Evolutionary conservation across 169 alveolate species (phyloP).

Genomic region (Plasmodium blacklocki): DNA sequence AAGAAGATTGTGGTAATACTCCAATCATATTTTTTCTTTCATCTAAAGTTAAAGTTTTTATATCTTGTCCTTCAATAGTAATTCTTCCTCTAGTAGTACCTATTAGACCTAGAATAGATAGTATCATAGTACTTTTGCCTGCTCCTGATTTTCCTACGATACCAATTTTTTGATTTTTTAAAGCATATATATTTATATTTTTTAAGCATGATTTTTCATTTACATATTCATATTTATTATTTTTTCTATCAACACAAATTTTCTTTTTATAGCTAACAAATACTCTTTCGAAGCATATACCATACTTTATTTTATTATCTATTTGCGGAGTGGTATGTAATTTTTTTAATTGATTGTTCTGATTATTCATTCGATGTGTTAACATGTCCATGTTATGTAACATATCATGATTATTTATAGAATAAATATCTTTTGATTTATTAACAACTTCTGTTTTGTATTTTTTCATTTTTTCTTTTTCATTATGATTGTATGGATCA

Average conservation of each 20-base stretch:
- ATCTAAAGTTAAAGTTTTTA: conserved; percentile 17
- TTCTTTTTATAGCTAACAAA: conserved; percentile 67
- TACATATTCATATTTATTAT: conserved; percentile 44
- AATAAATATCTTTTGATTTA: not conserved
- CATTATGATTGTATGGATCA: no score
- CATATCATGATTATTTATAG: not conserved
- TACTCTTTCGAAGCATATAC: conserved; percentile 60
- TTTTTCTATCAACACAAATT: conserved; percentile 17
- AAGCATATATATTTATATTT: conserved; percentile 79
- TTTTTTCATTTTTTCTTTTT: not conserved
- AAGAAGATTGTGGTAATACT: conserved; percentile 81
- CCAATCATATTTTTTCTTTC: conserved; percentile 77
- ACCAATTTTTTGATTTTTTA: conserved; percentile 81
- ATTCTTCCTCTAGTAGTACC: conserved; percentile 77
- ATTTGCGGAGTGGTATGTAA: no score
- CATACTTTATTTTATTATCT: conserved; percentile 18
- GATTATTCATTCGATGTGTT: not conserved
- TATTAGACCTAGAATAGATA: conserved; percentile 79
- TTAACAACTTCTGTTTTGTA: not conserved
- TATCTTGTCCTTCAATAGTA: conserved; percentile 76
- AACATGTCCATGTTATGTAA: not conserved
- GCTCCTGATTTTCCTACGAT: conserved; percentile 83
- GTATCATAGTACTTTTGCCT: conserved; percentile 80
- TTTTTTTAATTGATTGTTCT: no score
- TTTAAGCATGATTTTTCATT: conserved; percentile 74